Base-by-base conservation (phyloP, 2,329 filamentous ascomycete species). In the Verticillium dahliae region DNA sequence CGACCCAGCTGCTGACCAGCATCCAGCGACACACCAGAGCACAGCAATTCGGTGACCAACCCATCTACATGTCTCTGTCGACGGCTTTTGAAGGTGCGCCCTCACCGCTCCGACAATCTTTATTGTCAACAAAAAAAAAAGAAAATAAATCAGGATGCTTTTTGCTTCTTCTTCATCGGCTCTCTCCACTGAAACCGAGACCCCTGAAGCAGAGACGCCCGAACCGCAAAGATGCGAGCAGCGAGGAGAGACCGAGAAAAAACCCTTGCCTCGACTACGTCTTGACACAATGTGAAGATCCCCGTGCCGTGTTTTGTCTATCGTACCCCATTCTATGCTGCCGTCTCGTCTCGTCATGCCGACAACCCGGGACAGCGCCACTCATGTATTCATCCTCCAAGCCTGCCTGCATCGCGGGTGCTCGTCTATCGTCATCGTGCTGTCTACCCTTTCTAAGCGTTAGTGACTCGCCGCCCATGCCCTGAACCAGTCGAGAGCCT, bases 401-500 rank as follows among this genome's bases (percentile, higher is more conserved):
- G 45, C 22, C 45, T 50, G 13, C 45, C 4, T 22, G 1, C 45
- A 11, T 50, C 45, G n/a, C 22, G n/a, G 15, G 45, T 10, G 45
- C 9, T 22, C 45, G 45, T 50, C 45, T 22, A 22, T 50, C 18
- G 45, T 50, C n/a, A 50, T 50, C 45, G 10, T 27, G n/a, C 15
- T 14, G 13, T 56, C 50, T 27, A n/a, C 45, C 7, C n/a, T n/a
- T 14, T 14, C 14, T 7, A n/a, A 22, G 9, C 27, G 4, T 67
- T 65, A 77, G 27, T 89, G 78, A 58, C 77, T 76, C 64, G 74
- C 77, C 13, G 89, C 85, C 94, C 94, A 98, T 37, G 82, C 77
- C 66, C 85, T 83, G 75, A 97, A 98, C 90, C 92, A 98, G 50
- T 91, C 89, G 67, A 99, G 76, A 66, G 93, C 92, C 67, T 89